phyloP scores from a whole-genome alignment of 306 rosid genomes.

The Sphenostylis stenocarpa region DNA sequence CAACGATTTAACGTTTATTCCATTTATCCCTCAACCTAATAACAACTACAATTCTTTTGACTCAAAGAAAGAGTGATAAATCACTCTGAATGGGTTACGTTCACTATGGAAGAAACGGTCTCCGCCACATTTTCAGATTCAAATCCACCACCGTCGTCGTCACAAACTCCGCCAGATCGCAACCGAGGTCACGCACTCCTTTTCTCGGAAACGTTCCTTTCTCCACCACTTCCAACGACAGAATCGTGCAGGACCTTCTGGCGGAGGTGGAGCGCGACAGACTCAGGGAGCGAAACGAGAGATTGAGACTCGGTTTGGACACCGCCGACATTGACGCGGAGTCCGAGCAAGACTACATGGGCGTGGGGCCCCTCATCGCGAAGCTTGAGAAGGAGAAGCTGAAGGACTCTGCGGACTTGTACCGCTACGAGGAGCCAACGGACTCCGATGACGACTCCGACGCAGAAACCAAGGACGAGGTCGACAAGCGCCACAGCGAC shows the following conservation, averaged over 20 bases:
- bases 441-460: constrained; percentile 71
- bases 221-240: constrained; percentile 41
- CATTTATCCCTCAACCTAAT: not conserved
- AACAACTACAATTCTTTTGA: not conserved
- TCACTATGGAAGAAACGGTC: constrained; percentile 23
- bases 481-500: constrained; percentile 38
- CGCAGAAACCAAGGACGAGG: constrained; percentile 66
- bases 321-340: constrained; percentile 68
- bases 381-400: constrained; percentile 60
- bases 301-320: constrained; percentile 57
- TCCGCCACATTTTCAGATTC: constrained; percentile 28
- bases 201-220: constrained; percentile 32
- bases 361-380: constrained; percentile 61
- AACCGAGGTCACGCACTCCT: not conserved
- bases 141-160: constrained; percentile 33
- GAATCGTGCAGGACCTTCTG: constrained; percentile 52
- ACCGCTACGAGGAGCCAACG: constrained; percentile 63
- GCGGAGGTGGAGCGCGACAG: constrained; percentile 66
- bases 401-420: constrained; percentile 39
- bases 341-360: constrained; percentile 60
- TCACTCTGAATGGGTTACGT: constrained; percentile 35
- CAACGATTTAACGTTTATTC: too few relatives aligned
- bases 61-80: not conserved
- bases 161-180: constrained; percentile 33
- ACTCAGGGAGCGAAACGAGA: constrained; percentile 58